Base-by-base conservation (phyloP, 2,329 filamentous ascomycete genomes). In the Elsinoe arachidis region DNA sequence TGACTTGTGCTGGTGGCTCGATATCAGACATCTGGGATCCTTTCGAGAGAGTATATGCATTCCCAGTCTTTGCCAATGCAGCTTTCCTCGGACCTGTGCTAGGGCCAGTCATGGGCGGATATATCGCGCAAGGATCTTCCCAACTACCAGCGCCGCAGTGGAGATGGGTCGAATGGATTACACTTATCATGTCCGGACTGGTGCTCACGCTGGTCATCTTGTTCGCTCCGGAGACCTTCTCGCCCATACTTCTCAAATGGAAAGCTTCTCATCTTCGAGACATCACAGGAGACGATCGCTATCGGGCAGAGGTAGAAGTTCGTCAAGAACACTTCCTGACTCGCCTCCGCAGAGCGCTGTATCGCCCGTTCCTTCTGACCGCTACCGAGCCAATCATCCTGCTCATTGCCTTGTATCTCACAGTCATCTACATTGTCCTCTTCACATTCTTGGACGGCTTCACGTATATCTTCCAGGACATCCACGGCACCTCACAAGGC, bases 381-480 rank as follows among this genome's bases (percentile, higher is more conserved):
- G 63, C 65, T 30, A 70, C 65, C 10, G 75, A 78, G 61, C 76
- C 76, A 0, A 76, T 80, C 60, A 72, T 80, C 41, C 67, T 79
- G 1, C 65, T 75, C 2, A 63, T 75, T 7, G 74, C 75, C 1
- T 63, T 77, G 14, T 78, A 76, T 60, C 69, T 79, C 15, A 73
- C 77, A 0, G 68, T 80, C 38, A 66, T 78, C 37, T 78, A 77
- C 60, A 67, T 72, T 17, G 66, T 76, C 3, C 67, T 79, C 6
- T 76, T 78, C 62, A 70, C 70, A 9, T 74, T 75, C 58, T 73
- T 79, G 9, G 75, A 76, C 11, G 78, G 78, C 1, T 80, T 78
- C 62, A 70, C 74, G 9, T 78, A 73, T 65, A 75, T 80, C 63
- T 81, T 82, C 68, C 67, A 68, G 33, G 69, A 77, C 2, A 78